Evolutionary conservation across 345 rosid genomes (phyloP), one percentile per base, ranked within the genome.

Genomic region (Rhizophora apiculata): DNA sequence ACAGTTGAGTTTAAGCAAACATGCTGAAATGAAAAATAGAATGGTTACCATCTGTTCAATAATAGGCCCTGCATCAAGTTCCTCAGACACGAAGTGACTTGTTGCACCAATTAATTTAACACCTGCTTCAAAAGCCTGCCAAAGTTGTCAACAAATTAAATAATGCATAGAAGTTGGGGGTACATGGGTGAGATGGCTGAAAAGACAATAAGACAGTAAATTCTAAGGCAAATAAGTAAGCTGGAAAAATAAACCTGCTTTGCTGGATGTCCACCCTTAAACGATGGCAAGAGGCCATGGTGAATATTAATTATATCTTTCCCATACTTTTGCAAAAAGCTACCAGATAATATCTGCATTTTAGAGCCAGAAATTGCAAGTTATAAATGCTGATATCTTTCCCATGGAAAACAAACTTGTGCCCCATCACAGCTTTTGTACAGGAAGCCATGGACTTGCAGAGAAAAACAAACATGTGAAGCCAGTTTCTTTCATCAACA

Each of bases 61-160:
- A 72, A 95, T 92, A 62, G 99, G 94, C 65, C 99, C 99, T 22
- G 83, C 82, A 81, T 95, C 99, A 68, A 92, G 99, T 78, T 87
- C 96, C 86, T 92, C 97, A 2, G 96, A 88, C 70, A 95, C 96
- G 64, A 94, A 91, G 81, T 95, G 99, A 80, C 81, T 83, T 64
- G 99, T 95, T 59, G 99, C 98, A 66, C 99, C 99, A 37, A 95
- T 95, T 63, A 95, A 72, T 76, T 95, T 95, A 64, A 95, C 99
- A 39, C 99, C 99, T 0, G 92, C 92, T 73, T 95, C 96, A 83
- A 88, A 95, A 80, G 99, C 99, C 99, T 91, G 86, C 75, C 74
- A 79, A 76, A 64, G 82, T 32, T 79, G 78, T 70, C 72, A 78
- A 31, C 79, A 76, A 67, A 71, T 74, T 79, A 81, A 75, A 70